Base-by-base conservation (phyloP, 2,329 filamentous ascomycete species). In the Oidium heveae region DNA sequence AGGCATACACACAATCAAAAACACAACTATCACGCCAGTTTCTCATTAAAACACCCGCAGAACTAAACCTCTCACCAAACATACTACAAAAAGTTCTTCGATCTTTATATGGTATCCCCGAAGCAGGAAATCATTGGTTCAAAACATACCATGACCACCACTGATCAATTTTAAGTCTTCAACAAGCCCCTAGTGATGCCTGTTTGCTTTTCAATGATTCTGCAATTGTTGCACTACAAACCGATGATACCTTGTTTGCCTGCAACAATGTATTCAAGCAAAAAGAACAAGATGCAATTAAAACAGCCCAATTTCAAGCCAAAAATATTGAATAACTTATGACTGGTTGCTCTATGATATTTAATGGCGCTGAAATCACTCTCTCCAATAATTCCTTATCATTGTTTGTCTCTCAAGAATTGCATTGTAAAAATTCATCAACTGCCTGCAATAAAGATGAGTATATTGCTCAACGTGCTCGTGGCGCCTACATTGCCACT, bases 201-300 rank as follows among this genome's bases (percentile, higher is more conserved):
- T 55, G 54, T 44, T 34, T 55, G 7, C 24, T 55, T 8, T 46
- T 53, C 32, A 55, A 46, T 43, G 34, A 52, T 32, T 47, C 24
- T 53, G 54, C 49, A 34, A 39, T 55, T 43, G 50, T 55, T 15
- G 15, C 34, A 7, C 37, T 55, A 13, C 54, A 55, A 52, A 55
- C 49, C n/a, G 54, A 55, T 46, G 49, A 55, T 49, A 55, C 54
- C 20, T 32, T 55, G 18, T 46, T 55, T 36, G 34, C 32, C 16
- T 51, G 49, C 37, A 36, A 53, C 32, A 22, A 52, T 12, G 15
- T 33, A 36, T 55, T 53, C 18, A 41, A 33, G n/a, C 10, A n/a
- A 16, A 20, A 36, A 33, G 54, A 55, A 36, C 22, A 53, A 47
- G 12, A 24, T 22, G 39, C n/a, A 33, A 22, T 55, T 8, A 22